These are phyloP conservation scores for Striga hermonthica DNA, from an alignment of 305 asterid genomes.

Conservation along the genomic window DNA sequence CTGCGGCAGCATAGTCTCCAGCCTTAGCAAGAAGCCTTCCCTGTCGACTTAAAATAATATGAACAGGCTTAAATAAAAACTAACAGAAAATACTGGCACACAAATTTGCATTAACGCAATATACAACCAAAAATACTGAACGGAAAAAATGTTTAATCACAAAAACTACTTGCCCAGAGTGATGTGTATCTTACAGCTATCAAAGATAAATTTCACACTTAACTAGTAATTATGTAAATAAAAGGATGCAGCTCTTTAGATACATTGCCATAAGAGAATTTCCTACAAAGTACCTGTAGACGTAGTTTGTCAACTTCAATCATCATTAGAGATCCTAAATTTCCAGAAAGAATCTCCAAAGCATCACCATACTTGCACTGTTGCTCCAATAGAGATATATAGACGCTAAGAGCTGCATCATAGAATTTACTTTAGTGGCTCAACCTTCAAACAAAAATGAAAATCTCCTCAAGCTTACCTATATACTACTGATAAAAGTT, in stretches of 20 bases:
- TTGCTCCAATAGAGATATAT: constrained; percentile 79
- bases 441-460: constrained; percentile 24
- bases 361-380: constrained; percentile 83
- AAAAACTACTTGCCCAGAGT: constrained; percentile 16
- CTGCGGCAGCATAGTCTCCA: constrained; percentile 86
- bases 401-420: constrained; percentile 88
- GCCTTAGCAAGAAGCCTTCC: constrained; percentile 96
- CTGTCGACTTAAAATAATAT: constrained; percentile 97
- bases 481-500: constrained; percentile 26
- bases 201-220: constrained; percentile 13
- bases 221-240: constrained; percentile 6
- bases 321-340: constrained; percentile 90
- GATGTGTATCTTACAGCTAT: constrained; percentile 14
- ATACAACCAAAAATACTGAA: not conserved
- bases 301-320: constrained; percentile 90
- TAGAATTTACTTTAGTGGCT: constrained; percentile 39
- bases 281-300: constrained; percentile 71
- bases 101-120: constrained; percentile 13
- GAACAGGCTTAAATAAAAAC: constrained; percentile 50
- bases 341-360: constrained; percentile 79
- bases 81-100: constrained; percentile 21
- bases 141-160: not conserved
- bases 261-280: constrained; percentile 28
- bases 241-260: constrained; percentile 13
- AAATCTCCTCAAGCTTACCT: constrained; percentile 27